Conservation (phyloP, 2,329 filamentous ascomycete species). For the Shiraia sp. region DNA sequence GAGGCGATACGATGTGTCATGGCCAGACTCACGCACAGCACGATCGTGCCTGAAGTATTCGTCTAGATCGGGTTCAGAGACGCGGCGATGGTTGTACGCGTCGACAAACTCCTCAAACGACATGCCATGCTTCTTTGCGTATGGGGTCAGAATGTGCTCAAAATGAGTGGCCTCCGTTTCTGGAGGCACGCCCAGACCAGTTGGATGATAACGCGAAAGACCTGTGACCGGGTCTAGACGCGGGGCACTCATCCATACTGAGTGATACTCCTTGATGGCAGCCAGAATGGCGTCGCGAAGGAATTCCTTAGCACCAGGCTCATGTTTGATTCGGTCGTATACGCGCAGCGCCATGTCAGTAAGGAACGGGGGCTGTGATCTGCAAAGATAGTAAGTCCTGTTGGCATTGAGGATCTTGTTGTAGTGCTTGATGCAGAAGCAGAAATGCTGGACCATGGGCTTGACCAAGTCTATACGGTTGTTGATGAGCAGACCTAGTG, state of each 20-base stretch:
- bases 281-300: constrained; percentile 78
- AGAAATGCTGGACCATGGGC: constrained; percentile 94
- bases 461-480: constrained; percentile 87
- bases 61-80: constrained; percentile 86
- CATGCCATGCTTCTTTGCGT: constrained; percentile 82
- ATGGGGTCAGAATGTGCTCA: constrained; percentile 77
- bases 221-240: constrained; percentile 77
- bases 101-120: constrained; percentile 81
- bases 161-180: constrained; percentile 91
- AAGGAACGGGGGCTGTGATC: constrained; percentile 94
- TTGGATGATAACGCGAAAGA: constrained; percentile 81
- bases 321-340: constrained; percentile 89
- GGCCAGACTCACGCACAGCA: constrained; percentile 92
- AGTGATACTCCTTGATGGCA: constrained; percentile 95
- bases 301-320: constrained; percentile 79
- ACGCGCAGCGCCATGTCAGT: constrained; percentile 96
- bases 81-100: constrained; percentile 76
- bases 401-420: constrained; percentile 98
- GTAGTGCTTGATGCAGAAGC: constrained; percentile 97
- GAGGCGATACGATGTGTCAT: constrained; percentile 93
- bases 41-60: constrained; percentile 96
- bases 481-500: constrained; percentile 82
- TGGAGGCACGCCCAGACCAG: constrained; percentile 82
- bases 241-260: constrained; percentile 76
- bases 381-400: constrained; percentile 89